Evolutionary conservation across 2,329 filamentous ascomycete species (phyloP).

Genomic region (Elsinoe perseae): DNA sequence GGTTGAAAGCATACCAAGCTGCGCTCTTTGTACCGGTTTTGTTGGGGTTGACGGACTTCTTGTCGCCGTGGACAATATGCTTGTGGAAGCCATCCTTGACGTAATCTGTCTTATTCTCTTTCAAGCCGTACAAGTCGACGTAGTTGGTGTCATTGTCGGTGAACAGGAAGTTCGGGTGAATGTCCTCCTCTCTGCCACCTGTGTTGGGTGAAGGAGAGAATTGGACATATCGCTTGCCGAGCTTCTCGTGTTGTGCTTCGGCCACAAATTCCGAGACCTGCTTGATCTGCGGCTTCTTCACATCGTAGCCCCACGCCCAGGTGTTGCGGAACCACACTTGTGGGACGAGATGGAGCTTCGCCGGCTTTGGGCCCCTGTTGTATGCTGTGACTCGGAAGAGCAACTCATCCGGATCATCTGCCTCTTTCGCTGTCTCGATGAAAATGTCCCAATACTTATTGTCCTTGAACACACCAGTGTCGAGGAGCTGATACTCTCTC

Average conservation of each 20-base stretch:
- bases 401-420: constrained; percentile 83
- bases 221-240: constrained; percentile 77
- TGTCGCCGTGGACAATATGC: constrained; percentile 74
- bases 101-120: constrained; percentile 71
- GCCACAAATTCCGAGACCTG: constrained; percentile 58
- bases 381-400: constrained; percentile 92
- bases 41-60: constrained; percentile 71
- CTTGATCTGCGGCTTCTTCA: constrained; percentile 72
- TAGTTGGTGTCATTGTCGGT: constrained; percentile 95
- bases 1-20: constrained; percentile 88
- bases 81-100: constrained; percentile 95
- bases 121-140: constrained; percentile 63
- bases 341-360: constrained; percentile 85
- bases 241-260: constrained; percentile 67
- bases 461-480: constrained; percentile 82
- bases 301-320: constrained; percentile 87
- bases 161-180: constrained; percentile 78
- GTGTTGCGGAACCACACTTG: constrained; percentile 98
- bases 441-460: constrained; percentile 94
- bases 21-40: constrained; percentile 78
- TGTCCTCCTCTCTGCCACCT: constrained; percentile 69
- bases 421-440: constrained; percentile 92
- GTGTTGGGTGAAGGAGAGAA: constrained; percentile 85
- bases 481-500: constrained; percentile 82
- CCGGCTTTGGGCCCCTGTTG: constrained; percentile 85